Conservation (phyloP, 108 stramenopile species). For the Asterionellopsis glacialis region DNA sequence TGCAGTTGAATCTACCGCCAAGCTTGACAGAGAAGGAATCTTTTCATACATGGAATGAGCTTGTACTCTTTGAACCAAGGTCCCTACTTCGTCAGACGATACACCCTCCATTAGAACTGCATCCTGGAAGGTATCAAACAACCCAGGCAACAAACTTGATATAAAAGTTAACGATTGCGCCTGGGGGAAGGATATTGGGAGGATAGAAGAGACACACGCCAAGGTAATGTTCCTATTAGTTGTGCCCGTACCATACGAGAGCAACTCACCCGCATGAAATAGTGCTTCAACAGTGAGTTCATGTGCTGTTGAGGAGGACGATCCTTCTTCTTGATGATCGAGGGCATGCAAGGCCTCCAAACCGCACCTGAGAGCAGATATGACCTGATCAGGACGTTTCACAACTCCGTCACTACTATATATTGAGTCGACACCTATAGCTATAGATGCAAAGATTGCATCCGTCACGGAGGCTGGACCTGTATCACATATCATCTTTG, state of each 20-base stretch:
- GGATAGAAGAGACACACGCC: slow-evolving; percentile 40
- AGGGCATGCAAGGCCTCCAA: slow-evolving; percentile 7
- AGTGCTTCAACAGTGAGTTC: background rate
- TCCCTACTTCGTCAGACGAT: background rate
- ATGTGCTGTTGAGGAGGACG: background rate
- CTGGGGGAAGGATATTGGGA: slow-evolving; percentile 59
- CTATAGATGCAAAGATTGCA: too few species aligned
- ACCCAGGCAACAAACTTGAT: slow-evolving; percentile 49
- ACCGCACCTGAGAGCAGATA: slow-evolving; percentile 4
- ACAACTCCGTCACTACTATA: background rate
- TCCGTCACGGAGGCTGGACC: too few species aligned
- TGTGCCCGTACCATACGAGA: slow-evolving; percentile 7
- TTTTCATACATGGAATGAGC: background rate
- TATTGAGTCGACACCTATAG: too few species aligned
- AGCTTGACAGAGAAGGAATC: slow-evolving; percentile 4
- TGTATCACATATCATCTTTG: too few species aligned
- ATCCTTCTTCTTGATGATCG: background rate
- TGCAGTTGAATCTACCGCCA: slow-evolving; percentile 13
- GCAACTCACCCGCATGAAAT: slow-evolving; percentile 22
- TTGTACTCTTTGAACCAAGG: background rate
- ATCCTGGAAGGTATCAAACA: slow-evolving; percentile 10
- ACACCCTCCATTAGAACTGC: background rate
- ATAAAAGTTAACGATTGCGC: slow-evolving; percentile 47
- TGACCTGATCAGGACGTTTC: background rate
- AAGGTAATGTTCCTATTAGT: slow-evolving; percentile 43